Evolutionary conservation across 768 basidiomycete species (phyloP).

Genomic region (Kwoniella shandongensis): DNA sequence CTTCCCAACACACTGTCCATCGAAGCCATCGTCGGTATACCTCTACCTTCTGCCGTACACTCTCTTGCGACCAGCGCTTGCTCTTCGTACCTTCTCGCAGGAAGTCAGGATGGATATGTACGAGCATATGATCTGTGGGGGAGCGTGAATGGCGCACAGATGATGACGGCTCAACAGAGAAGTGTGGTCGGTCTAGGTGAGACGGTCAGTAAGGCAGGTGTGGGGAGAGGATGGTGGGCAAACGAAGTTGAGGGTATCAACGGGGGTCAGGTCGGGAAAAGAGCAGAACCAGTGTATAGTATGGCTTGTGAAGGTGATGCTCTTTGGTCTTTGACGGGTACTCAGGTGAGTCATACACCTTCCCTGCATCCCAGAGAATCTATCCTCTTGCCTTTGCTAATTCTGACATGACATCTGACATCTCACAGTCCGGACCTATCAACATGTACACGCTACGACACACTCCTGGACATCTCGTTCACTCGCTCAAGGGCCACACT

Average conservation of each 20-base stretch:
- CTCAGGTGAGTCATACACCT: slow-evolving; percentile 64
- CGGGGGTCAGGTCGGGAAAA: slow-evolving; percentile 17
- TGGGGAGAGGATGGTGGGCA: slow-evolving; percentile 88
- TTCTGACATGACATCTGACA: not conserved
- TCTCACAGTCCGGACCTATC: slow-evolving; percentile 74
- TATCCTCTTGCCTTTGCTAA: not conserved
- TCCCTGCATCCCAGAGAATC: too few species aligned
- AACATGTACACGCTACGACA: slow-evolving; percentile 91
- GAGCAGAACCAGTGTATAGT: slow-evolving; percentile 72
- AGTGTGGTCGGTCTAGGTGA: slow-evolving; percentile 88
- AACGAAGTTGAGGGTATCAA: slow-evolving; percentile 55
- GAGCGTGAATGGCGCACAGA: slow-evolving; percentile 80
- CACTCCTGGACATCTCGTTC: slow-evolving; percentile 75
- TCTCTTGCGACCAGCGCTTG: slow-evolving; percentile 81
- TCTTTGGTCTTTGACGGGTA: slow-evolving; percentile 85
- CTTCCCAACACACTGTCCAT: slow-evolving; percentile 69
- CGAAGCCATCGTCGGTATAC: slow-evolving; percentile 87
- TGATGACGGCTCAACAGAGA: slow-evolving; percentile 82
- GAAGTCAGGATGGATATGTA: slow-evolving; percentile 90
- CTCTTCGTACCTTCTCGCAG: slow-evolving; percentile 84
- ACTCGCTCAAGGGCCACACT: slow-evolving; percentile 70
- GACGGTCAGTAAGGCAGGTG: slow-evolving; percentile 84
- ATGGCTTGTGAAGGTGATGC: slow-evolving; percentile 89
- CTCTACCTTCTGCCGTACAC: slow-evolving; percentile 83
- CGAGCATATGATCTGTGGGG: slow-evolving; percentile 88